These are phyloP conservation scores for Saitozyma sp. DNA, from an alignment of 768 basidiomycete species.

Conservation along the genomic window DNA sequence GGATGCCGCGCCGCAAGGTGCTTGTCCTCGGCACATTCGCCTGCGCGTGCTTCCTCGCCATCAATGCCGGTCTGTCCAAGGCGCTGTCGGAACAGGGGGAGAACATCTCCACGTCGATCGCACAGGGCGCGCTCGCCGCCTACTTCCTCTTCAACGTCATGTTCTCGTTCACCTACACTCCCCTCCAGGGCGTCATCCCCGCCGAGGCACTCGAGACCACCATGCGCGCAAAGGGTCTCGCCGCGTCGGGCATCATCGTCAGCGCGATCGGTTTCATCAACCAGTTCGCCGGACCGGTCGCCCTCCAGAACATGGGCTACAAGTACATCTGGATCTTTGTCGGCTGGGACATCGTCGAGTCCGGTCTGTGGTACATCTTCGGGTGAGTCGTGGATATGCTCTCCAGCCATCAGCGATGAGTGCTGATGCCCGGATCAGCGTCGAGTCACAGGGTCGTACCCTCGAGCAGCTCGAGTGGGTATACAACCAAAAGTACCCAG, in stretches of 20 bases:
- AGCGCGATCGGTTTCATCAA: slow-evolving; percentile 54
- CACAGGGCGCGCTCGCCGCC: neutral
- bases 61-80: neutral
- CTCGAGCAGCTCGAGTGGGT: slow-evolving; percentile 50
- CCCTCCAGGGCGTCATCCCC: slow-evolving; percentile 54
- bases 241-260: slow-evolving; percentile 55
- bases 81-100: neutral
- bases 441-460: slow-evolving; percentile 43
- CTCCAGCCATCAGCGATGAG: too few relatives aligned
- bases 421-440: slow-evolving; percentile 2
- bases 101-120: neutral
- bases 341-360: neutral
- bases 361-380: neutral
- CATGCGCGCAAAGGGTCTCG: slow-evolving; percentile 66
- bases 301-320: neutral
- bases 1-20: neutral
- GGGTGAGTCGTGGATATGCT: neutral
- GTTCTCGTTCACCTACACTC: slow-evolving; percentile 1
- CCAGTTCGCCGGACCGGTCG: slow-evolving; percentile 55
- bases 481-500: slow-evolving; percentile 40
- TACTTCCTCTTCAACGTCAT: slow-evolving; percentile 2
- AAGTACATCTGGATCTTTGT: neutral
- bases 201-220: slow-evolving; percentile 62
- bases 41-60: neutral
- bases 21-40: neutral